Percentiles rank a stretch among this genome's conserved stretches.
phyloP scores from a whole-genome alignment of 139 green algal species.

The Chloropicon primus region DNA sequence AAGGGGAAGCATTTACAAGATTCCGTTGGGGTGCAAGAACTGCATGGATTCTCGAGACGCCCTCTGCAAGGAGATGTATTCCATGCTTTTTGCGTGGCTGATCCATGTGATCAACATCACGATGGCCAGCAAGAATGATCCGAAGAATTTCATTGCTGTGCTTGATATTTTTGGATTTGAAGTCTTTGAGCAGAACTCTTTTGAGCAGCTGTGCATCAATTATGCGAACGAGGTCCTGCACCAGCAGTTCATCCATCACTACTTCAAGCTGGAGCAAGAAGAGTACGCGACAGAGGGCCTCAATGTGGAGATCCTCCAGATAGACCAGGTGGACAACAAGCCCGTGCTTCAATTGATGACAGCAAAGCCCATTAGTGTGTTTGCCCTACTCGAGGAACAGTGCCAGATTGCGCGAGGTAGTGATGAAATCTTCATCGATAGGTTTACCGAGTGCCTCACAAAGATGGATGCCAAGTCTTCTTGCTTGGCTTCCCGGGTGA shows the following conservation, averaged over 20 bases:
- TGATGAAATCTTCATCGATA: neutral
- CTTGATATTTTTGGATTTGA: constrained; percentile 34
- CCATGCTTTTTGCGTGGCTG: constrained; percentile 47
- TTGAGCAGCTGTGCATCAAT: neutral
- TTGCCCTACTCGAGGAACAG: constrained; percentile 6
- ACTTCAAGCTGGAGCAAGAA: neutral
- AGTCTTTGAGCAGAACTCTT: constrained; percentile 22
- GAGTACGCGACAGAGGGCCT: constrained; percentile 1
- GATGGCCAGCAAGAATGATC: constrained; percentile 1
- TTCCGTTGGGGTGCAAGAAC: constrained; percentile 33
- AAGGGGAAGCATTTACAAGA: constrained; percentile 55
- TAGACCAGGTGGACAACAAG: constrained; percentile 3
- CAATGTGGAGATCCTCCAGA: neutral
- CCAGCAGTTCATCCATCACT: constrained; percentile 1
- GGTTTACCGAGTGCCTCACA: neutral
- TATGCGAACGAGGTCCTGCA: neutral
- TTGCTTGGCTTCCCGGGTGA: neutral
- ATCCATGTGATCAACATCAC: constrained; percentile 10
- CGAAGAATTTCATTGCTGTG: constrained; percentile 11
- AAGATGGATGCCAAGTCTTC: neutral
- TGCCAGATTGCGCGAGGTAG: constrained; percentile 51
- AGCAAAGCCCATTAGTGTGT: neutral
- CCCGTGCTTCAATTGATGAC: neutral
- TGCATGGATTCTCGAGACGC: constrained; percentile 38
- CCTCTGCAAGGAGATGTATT: constrained; percentile 39